phyloP scores from a whole-genome alignment of 495 filamentous ascomycete genomes.

The Penicillium taxi region DNA sequence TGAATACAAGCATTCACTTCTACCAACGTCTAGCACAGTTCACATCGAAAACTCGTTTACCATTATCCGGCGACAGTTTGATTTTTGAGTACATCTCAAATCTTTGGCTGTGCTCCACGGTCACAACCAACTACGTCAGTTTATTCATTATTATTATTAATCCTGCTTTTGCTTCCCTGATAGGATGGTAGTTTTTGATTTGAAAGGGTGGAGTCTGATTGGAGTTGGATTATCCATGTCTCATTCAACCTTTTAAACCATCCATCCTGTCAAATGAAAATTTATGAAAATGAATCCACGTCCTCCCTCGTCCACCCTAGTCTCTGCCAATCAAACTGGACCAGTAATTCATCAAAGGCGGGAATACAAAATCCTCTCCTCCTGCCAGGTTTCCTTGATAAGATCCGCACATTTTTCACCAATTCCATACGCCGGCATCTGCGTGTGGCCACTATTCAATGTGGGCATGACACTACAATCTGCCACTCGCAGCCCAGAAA shows the following conservation, averaged over 20 bases:
- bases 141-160: too few relatives aligned
- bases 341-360: slow-evolving; percentile 10
- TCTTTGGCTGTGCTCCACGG: too few relatives aligned
- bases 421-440: slow-evolving; percentile 53
- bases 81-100: background rate
- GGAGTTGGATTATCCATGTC: too few relatives aligned
- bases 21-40: slow-evolving; percentile 9
- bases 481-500: slow-evolving; percentile 45
- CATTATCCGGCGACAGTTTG: slow-evolving; percentile 4
- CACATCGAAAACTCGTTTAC: slow-evolving; percentile 14
- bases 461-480: slow-evolving; percentile 52
- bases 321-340: too few relatives aligned
- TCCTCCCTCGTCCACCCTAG: too few relatives aligned
- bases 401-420: slow-evolving; percentile 51
- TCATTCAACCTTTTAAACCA: too few relatives aligned
- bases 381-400: slow-evolving; percentile 41
- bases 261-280: too few relatives aligned
- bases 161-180: too few relatives aligned
- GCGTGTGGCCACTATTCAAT: slow-evolving; percentile 48
- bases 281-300: too few relatives aligned
- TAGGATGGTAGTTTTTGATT: too few relatives aligned
- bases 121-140: too few relatives aligned
- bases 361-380: slow-evolving; percentile 14
- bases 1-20: slow-evolving; percentile 16
- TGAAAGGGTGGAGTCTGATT: too few relatives aligned